Conservation (phyloP, 345 rosid genomes). For the Brassica napus region DNA sequence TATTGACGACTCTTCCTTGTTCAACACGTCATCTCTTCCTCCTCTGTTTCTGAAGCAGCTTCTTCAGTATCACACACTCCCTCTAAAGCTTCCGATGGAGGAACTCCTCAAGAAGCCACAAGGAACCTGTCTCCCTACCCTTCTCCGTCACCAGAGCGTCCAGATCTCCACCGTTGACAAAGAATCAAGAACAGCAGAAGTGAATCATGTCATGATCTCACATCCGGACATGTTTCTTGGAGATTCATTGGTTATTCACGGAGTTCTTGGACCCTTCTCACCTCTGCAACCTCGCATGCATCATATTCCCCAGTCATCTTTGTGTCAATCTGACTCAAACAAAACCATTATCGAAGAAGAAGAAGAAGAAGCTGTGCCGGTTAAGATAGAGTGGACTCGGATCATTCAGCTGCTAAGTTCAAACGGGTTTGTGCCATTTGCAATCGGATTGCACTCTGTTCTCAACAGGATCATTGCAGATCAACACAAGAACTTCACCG, state of each 20-base stretch:
- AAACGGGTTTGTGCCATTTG: slow-evolving; percentile 68
- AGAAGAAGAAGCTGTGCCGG: not conserved
- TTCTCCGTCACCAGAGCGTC: slow-evolving; percentile 51
- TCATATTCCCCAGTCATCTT: slow-evolving; percentile 23
- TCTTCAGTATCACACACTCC: slow-evolving; percentile 69
- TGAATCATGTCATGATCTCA: slow-evolving; percentile 57
- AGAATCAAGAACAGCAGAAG: slow-evolving; percentile 44
- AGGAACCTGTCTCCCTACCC: slow-evolving; percentile 64
- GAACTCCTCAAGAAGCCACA: slow-evolving; percentile 51
- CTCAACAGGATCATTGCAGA: slow-evolving; percentile 56
- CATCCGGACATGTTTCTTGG: slow-evolving; percentile 74
- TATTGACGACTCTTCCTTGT: slow-evolving; percentile 59
- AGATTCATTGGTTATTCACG: slow-evolving; percentile 62
- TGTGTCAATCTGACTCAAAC: slow-evolving; percentile 35
- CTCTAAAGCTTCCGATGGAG: slow-evolving; percentile 51
- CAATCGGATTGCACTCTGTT: slow-evolving; percentile 70
- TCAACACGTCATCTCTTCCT: slow-evolving; percentile 49
- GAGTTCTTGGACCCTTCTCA: slow-evolving; percentile 63
- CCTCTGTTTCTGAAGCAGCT: slow-evolving; percentile 61
- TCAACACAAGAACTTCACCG: slow-evolving; percentile 40
- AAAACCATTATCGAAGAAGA: slow-evolving; percentile 22
- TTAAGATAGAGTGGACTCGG: slow-evolving; percentile 55
- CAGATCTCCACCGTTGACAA: slow-evolving; percentile 47
- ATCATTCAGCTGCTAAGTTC: slow-evolving; percentile 64
- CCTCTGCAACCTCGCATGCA: slow-evolving; percentile 30